These are phyloP conservation scores for Stemphylium beticola DNA, from an alignment of 2,329 filamentous ascomycete genomes.

Conservation along the genomic window DNA sequence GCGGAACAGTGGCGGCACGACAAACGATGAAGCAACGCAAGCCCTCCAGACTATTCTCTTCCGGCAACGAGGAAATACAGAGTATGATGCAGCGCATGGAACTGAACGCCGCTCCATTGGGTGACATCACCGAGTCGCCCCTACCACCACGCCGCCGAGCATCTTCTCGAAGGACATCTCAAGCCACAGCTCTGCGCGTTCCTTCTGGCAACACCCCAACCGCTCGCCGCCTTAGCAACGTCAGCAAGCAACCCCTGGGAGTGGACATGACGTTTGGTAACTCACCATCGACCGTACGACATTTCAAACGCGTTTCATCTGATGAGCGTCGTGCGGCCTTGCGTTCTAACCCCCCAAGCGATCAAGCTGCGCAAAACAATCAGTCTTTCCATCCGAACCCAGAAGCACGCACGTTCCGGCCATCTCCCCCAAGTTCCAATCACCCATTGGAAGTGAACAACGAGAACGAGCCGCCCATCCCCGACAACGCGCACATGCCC, in stretches of 20 bases:
- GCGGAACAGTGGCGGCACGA: constrained; percentile 62
- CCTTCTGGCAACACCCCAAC: constrained; percentile 50
- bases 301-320: constrained; percentile 88
- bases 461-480: constrained; percentile 65
- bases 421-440: constrained; percentile 42
- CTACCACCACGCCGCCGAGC: constrained; percentile 35
- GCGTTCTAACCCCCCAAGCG: constrained; percentile 37
- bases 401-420: constrained; percentile 46
- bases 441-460: constrained; percentile 51
- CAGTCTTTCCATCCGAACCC: constrained; percentile 45
- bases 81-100: constrained; percentile 52
- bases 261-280: constrained; percentile 95
- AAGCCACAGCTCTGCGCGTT: constrained; percentile 47
- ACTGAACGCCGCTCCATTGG: constrained; percentile 53
- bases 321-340: constrained; percentile 48
- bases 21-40: constrained; percentile 59
- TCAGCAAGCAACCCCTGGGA: constrained; percentile 75
- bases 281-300: constrained; percentile 85
- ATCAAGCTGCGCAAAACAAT: constrained; percentile 17
- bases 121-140: constrained; percentile 47
- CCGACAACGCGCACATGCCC: constrained; percentile 60
- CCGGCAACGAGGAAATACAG: constrained; percentile 40
- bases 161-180: constrained; percentile 47
- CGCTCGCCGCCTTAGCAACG: constrained; percentile 51
- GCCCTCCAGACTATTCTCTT: constrained; percentile 54